phyloP scores from a whole-genome alignment of 768 basidiomycete species.

The Cystofilobasidium bisporidii region DNA sequence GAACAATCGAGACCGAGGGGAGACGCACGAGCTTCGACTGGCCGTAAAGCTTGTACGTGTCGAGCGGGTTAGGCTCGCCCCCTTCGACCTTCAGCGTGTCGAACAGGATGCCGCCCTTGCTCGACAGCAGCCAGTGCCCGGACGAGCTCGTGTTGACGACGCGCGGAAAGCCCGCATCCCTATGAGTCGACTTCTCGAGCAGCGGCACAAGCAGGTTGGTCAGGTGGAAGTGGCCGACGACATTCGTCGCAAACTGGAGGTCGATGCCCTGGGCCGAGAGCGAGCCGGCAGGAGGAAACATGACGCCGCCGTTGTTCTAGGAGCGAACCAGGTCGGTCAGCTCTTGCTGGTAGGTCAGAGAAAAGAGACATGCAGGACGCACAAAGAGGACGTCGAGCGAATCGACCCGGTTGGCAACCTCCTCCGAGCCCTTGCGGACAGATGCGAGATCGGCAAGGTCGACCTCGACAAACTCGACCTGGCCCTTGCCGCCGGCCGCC shows the following conservation, averaged over 20 bases:
- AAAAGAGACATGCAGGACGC: neutral
- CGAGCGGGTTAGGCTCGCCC: neutral
- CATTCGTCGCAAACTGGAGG: conserved; percentile 28
- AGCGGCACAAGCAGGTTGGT: conserved; percentile 27
- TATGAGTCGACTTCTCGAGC: conserved; percentile 21
- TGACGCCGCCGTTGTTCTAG: conserved; percentile 25
- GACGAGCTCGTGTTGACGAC: conserved; percentile 24
- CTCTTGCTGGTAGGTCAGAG: too few species aligned
- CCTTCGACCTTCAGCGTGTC: conserved; percentile 22
- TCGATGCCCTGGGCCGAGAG: conserved; percentile 25
- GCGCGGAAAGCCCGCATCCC: conserved; percentile 18
- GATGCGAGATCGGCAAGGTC: neutral
- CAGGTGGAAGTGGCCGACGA: conserved; percentile 28
- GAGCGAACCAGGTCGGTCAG: neutral
- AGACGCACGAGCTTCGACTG: conserved; percentile 28
- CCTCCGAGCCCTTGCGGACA: neutral
- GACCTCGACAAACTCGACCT: conserved; percentile 2
- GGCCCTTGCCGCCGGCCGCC: neutral
- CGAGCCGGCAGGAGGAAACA: conserved; percentile 22
- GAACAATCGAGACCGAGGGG: too few species aligned
- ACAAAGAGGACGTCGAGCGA: conserved; percentile 9
- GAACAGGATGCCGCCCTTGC: conserved; percentile 19
- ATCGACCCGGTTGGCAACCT: neutral
- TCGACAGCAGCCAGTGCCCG: conserved; percentile 20
- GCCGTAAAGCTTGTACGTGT: conserved; percentile 22